phyloP scores from a whole-genome alignment of 179 eudicot species.

The Beta corolliflora region DNA sequence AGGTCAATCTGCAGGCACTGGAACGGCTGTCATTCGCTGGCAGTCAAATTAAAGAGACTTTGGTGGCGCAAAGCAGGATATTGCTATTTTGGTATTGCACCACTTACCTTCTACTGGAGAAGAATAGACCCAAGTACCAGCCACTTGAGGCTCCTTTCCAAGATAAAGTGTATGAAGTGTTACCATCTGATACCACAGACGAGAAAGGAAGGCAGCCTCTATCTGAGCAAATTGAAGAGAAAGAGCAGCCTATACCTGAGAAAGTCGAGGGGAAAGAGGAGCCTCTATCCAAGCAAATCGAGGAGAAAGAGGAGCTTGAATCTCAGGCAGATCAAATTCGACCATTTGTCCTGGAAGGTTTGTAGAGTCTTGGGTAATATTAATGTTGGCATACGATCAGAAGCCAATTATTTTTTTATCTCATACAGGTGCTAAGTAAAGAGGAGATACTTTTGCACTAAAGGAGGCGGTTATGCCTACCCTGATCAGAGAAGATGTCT shows the following conservation, averaged over 20 bases:
- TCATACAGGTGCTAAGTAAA: constrained; percentile 67
- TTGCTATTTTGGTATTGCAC: constrained; percentile 84
- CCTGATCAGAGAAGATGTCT: constrained; percentile 36
- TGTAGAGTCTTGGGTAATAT: constrained; percentile 59
- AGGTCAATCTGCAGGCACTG: constrained; percentile 57
- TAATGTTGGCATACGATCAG: constrained; percentile 43
- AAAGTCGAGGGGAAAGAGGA: constrained; percentile 39
- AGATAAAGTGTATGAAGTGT: constrained; percentile 38
- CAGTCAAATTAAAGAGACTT: constrained; percentile 62
- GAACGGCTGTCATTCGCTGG: constrained; percentile 82
- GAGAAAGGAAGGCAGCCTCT: constrained; percentile 32
- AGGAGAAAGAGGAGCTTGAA: constrained; percentile 48
- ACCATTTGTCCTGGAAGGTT: constrained; percentile 84
- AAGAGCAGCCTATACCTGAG: constrained; percentile 40
- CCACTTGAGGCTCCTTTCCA: constrained; percentile 57
- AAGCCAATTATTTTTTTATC: constrained; percentile 50
- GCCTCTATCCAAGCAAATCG: constrained; percentile 37
- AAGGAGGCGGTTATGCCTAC: constrained; percentile 33
- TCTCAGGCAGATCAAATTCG: constrained; percentile 53
- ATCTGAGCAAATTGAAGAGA: constrained; percentile 36
- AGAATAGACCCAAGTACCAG: constrained; percentile 88
- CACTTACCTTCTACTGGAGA: constrained; percentile 82
- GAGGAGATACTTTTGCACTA: constrained; percentile 33
- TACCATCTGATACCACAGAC: constrained; percentile 44
- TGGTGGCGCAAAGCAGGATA: constrained; percentile 80